phyloP scores from a whole-genome alignment of 108 stramenopile genomes.

The Pelagomonas calceolata region DNA sequence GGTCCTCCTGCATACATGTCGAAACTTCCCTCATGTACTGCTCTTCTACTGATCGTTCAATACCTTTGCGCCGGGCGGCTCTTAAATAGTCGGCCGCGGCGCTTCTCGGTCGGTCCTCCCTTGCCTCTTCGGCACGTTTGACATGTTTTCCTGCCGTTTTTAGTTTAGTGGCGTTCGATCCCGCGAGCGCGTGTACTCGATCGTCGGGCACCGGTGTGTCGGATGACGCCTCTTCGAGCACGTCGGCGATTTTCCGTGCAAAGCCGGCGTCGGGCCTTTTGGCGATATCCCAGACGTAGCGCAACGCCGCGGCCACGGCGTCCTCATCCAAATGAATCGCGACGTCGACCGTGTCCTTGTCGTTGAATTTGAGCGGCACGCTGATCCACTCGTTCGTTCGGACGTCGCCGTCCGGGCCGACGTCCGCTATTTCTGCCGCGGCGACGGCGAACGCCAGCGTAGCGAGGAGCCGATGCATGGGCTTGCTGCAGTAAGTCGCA shows the following conservation, averaged over 20 bases:
- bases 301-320: not conserved
- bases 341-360: no score
- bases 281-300: not conserved
- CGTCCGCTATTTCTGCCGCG: no score
- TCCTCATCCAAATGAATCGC: not conserved
- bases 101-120: not conserved
- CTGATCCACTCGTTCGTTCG: no score
- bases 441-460: no score
- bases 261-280: not conserved
- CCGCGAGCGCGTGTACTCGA: no score
- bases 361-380: no score
- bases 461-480: no score
- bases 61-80: not conserved
- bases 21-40: not conserved
- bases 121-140: not conserved
- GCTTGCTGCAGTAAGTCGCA: no score
- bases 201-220: no score
- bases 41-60: not conserved
- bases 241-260: not conserved
- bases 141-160: not conserved
- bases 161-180: not conserved
- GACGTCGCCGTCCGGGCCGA: no score
- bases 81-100: not conserved
- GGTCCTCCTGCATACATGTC: not conserved
- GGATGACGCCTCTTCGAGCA: not conserved